phyloP scores from a whole-genome alignment of 129 eudicot species.

The Apium graveolens region DNA sequence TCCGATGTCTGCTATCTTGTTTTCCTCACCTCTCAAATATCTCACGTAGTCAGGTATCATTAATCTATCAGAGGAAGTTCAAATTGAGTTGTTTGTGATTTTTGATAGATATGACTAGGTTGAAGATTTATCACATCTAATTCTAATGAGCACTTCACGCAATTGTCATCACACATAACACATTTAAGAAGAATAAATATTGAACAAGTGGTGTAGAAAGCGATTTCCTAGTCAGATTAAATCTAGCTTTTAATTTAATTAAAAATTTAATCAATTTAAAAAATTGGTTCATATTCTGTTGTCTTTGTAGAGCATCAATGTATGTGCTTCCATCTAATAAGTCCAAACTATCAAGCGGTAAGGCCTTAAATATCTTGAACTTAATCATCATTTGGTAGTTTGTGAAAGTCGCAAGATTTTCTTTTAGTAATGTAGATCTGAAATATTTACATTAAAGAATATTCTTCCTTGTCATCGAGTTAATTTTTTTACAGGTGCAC shows the following conservation, averaged over 20 bases:
- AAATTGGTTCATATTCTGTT: background rate
- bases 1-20: slow-evolving; percentile 58
- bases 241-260: background rate
- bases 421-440: slow-evolving; percentile 47
- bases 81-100: background rate
- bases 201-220: background rate
- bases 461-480: slow-evolving; percentile 32
- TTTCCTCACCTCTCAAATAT: slow-evolving; percentile 42
- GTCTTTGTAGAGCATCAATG: background rate
- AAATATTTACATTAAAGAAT: slow-evolving; percentile 29
- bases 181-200: background rate
- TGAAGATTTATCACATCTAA: background rate
- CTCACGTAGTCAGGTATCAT: slow-evolving; percentile 31
- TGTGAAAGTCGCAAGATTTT: slow-evolving; percentile 20
- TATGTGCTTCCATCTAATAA: background rate
- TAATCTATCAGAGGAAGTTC: background rate
- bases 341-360: background rate
- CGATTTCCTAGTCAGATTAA: too few species aligned
- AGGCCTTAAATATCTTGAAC: slow-evolving; percentile 11
- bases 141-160: background rate
- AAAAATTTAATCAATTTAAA: background rate
- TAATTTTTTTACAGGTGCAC: slow-evolving; percentile 9
- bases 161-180: background rate
- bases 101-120: background rate
- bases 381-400: background rate